Conservation (phyloP, 768 basidiomycete species). For the Leccinum truebloodii region DNA sequence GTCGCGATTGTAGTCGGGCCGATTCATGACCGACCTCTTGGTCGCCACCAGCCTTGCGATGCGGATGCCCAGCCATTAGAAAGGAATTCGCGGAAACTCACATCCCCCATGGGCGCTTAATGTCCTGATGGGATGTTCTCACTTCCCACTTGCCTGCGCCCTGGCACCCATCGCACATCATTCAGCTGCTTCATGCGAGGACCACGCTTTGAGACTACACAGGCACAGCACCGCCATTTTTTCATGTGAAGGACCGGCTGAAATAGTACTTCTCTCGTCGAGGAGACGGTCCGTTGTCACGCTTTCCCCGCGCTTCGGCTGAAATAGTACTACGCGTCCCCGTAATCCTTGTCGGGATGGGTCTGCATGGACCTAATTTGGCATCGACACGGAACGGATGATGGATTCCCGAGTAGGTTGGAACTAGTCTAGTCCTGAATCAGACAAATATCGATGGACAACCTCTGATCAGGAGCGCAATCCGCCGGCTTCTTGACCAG, state of each 20-base stretch:
- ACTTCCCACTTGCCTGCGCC: background rate
- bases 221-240: background rate
- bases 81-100: background rate
- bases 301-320: background rate
- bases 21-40: slow-evolving; percentile 28
- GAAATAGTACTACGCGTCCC: background rate
- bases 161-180: background rate
- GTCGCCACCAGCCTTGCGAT: slow-evolving; percentile 32
- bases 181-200: background rate
- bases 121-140: background rate
- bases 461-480: background rate
- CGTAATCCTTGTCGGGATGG: background rate
- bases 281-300: background rate
- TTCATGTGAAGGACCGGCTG: background rate
- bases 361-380: background rate
- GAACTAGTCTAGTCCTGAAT: background rate
- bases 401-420: slow-evolving; percentile 1
- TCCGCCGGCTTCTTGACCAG: background rate
- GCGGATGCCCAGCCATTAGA: slow-evolving; percentile 21
- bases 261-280: background rate
- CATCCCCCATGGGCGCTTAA: background rate
- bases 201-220: background rate
- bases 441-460: background rate
- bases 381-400: background rate
- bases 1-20: slow-evolving; percentile 18